Evolutionary conservation across 768 basidiomycete species (phyloP), one percentile per base, ranked within the genome.

Genomic region (Phlebiopsis gigantea): DNA sequence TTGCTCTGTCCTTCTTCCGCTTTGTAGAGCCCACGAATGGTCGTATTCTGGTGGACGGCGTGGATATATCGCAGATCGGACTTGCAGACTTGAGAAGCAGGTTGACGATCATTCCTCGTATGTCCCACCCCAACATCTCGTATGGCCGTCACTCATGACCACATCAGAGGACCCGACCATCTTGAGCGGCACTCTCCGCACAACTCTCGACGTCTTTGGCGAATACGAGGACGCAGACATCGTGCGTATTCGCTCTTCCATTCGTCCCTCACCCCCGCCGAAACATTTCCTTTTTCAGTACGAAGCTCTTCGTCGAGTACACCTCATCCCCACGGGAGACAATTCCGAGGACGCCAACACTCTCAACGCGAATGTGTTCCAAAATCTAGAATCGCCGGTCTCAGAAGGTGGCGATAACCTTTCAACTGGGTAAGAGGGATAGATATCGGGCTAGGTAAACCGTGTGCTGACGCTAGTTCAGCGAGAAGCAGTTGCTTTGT

Each of bases 371-470:
- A 93, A 93, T 57, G 80, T 89, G 3, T 90, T 90, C 79, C 80
- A 84, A 19, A 81, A 85, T 63, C 72, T 91, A 6, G 88, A 92
- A 57, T 87, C 83, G 0, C 62, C 77, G 9, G 87, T 91, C 2
- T 85, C 85, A 1, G 91, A 94, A 72, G 88, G 88, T 1, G 90
- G 90, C n/a, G 93, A 95, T 19, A 95, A 93, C 72, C 93, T 94
- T 67, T 91, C 88, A 0, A 87, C 88, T 5, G 89, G 88, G 87
- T 88, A 57, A 47, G 77, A 7, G 17, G 17, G 2, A 25, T 67
- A 28, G 25, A 50, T 26, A 30, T 58, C 41, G 43, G 19, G 9
- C 10, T 19, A 17, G 10, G 5, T 21, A 1, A 12, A 45, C 2
- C 17, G 66, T 63, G 62, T 47, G 31, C 55, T 31, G 46, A 47